A percentile compares a stretch with the other conserved stretches of the same genome.
Evolutionary conservation across 1,284 basidiomycete species (phyloP).

Genomic region (Melampsora larici-populina): DNA sequence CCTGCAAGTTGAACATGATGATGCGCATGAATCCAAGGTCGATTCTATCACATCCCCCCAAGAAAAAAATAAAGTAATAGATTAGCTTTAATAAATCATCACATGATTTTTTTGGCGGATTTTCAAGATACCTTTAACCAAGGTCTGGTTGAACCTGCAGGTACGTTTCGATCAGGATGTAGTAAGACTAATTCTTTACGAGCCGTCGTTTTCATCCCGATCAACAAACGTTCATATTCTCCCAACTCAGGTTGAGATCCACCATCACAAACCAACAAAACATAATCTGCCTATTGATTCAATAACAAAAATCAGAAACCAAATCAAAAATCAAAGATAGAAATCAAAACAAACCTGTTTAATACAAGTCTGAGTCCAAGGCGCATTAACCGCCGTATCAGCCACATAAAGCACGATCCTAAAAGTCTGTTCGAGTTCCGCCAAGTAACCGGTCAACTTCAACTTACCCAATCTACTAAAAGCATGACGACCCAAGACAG

Average conservation of each 20-base stretch:
- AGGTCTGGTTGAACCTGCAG: conserved; percentile 85
- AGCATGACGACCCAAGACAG: conserved; percentile 82
- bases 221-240: conserved; percentile 73
- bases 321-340: background rate
- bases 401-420: conserved; percentile 88
- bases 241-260: conserved; percentile 67
- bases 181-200: conserved; percentile 92
- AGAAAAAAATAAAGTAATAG: background rate
- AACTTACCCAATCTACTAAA: conserved; percentile 92
- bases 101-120: background rate
- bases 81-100: background rate
- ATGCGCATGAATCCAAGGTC: conserved; percentile 91
- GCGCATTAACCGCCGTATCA: conserved; percentile 82
- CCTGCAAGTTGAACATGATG: conserved; percentile 81
- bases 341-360: conserved; percentile 65
- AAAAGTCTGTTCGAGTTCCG: conserved; percentile 88
- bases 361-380: conserved; percentile 97
- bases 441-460: conserved; percentile 87
- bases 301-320: background rate
- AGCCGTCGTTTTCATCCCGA: conserved; percentile 94
- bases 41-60: conserved; percentile 61
- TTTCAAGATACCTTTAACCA: conserved; percentile 76
- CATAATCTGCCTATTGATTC: conserved; percentile 82
- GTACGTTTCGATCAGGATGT: conserved; percentile 84
- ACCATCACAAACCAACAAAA: conserved; percentile 79